Evolutionary conservation across 2,329 filamentous ascomycete species (phyloP).

Genomic region (Neofusicoccum cordaticola): DNA sequence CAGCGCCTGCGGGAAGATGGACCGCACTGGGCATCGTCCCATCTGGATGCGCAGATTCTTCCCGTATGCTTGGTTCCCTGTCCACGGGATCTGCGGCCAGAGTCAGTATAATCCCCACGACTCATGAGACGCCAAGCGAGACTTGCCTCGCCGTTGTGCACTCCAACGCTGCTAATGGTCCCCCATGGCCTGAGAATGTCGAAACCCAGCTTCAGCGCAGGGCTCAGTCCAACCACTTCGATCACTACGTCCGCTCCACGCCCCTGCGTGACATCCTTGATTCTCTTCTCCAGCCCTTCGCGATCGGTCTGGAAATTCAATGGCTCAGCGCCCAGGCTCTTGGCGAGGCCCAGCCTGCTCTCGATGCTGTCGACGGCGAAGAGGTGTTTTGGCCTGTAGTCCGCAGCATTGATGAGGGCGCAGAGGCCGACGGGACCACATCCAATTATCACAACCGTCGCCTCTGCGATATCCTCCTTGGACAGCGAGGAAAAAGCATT

Average conservation of each 20-base stretch:
- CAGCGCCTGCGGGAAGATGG: slow-evolving; percentile 49
- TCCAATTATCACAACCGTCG: slow-evolving; percentile 75
- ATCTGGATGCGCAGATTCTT: slow-evolving; percentile 52
- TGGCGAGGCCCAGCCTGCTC: slow-evolving; percentile 70
- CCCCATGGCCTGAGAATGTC: slow-evolving; percentile 52
- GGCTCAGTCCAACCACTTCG: slow-evolving; percentile 49
- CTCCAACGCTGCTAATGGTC: slow-evolving; percentile 47
- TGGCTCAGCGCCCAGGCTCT: slow-evolving; percentile 72
- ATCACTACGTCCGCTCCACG: slow-evolving; percentile 83
- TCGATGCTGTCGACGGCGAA: slow-evolving; percentile 78
- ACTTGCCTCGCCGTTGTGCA: slow-evolving; percentile 44
- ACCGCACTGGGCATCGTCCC: slow-evolving; percentile 50
- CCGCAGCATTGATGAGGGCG: slow-evolving; percentile 73
- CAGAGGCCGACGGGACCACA: slow-evolving; percentile 81
- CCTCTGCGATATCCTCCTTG: slow-evolving; percentile 58
- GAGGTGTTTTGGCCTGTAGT: slow-evolving; percentile 70
- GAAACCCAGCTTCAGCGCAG: slow-evolving; percentile 47
- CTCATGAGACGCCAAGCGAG: not conserved
- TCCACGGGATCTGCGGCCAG: slow-evolving; percentile 41
- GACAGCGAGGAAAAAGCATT: slow-evolving; percentile 70
- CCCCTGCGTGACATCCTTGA: slow-evolving; percentile 73
- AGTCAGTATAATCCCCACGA: not conserved
- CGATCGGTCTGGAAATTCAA: slow-evolving; percentile 72
- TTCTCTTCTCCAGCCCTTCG: slow-evolving; percentile 63
- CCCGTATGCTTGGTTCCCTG: slow-evolving; percentile 47